Percentiles rank a stretch among this genome's conserved stretches.
These are phyloP conservation scores for Arthrobotrys musiformis DNA, from an alignment of 2,329 filamentous ascomycete species.

Conservation along the genomic window DNA sequence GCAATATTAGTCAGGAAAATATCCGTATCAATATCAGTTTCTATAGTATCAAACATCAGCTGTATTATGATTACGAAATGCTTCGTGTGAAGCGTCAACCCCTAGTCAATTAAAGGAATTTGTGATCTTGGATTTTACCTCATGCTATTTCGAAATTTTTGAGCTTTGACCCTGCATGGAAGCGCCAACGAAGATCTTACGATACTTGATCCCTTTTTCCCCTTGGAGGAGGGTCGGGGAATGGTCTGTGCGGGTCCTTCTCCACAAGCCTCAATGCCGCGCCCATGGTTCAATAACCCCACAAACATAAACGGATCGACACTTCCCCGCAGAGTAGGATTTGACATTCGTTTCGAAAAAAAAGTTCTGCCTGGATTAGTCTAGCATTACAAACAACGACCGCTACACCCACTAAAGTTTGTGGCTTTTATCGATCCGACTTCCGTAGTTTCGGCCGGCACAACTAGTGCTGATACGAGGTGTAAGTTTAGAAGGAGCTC, in stretches of 20 bases:
- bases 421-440: conserved; percentile 14
- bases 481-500: conserved; percentile 23
- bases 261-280: conserved; percentile 31
- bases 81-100: neutral
- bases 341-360: neutral
- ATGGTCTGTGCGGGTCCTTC: conserved; percentile 42
- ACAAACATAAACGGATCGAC: conserved; percentile 36
- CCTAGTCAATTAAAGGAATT: conserved; percentile 18
- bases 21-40: neutral
- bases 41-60: conserved; percentile 7
- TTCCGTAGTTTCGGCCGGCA: conserved; percentile 8
- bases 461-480: conserved; percentile 11
- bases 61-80: conserved; percentile 35
- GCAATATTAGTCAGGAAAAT: conserved; percentile 16
- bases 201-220: conserved; percentile 29
- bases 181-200: conserved; percentile 36
- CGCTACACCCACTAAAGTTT: neutral
- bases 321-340: conserved; percentile 17
- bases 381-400: conserved; percentile 1
- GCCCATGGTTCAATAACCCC: conserved; percentile 30
- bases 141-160: neutral
- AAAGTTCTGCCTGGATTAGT: conserved; percentile 17
- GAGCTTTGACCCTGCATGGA: conserved; percentile 20
- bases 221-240: conserved; percentile 24
- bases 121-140: neutral